These are phyloP conservation scores for Backusella liffmaniae DNA, from an alignment of 192 early-diverging fungal species.

Conservation along the genomic window DNA sequence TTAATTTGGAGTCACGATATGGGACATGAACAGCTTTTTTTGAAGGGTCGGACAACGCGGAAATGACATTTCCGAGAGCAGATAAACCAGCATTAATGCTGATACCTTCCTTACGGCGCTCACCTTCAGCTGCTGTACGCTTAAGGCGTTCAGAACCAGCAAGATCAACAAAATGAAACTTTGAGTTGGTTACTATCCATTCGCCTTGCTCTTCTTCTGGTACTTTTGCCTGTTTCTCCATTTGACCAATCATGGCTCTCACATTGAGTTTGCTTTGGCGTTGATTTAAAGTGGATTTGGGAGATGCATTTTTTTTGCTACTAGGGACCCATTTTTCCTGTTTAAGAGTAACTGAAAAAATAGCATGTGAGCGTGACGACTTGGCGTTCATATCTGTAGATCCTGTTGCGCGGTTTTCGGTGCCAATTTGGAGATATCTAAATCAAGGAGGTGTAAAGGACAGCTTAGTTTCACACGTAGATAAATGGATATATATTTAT, in stretches of 20 bases:
- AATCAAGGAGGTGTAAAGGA: background rate
- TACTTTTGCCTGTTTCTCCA: slow-evolving; percentile 26
- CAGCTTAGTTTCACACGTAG: background rate
- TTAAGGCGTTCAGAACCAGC: slow-evolving; percentile 96
- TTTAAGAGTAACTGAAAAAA: slow-evolving; percentile 86
- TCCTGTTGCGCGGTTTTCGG: slow-evolving; percentile 79
- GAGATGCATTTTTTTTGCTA: background rate
- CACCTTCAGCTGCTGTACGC: slow-evolving; percentile 88
- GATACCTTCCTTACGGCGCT: slow-evolving; percentile 93
- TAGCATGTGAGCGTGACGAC: slow-evolving; percentile 95
- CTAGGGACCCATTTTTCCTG: slow-evolving; percentile 64
- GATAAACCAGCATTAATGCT: slow-evolving; percentile 94
- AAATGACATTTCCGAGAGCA: slow-evolving; percentile 97
- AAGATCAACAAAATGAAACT: slow-evolving; percentile 99
- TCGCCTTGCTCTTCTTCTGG: slow-evolving; percentile 46
- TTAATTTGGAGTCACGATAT: slow-evolving; percentile 97
- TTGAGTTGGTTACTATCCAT: slow-evolving; percentile 66
- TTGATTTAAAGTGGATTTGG: background rate
- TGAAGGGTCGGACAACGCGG: slow-evolving; percentile 80
- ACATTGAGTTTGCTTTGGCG: slow-evolving; percentile 25
- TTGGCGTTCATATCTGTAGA: slow-evolving; percentile 97
- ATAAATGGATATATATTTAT: background rate
- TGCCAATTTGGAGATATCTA: slow-evolving; percentile 64
- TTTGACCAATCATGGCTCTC: slow-evolving; percentile 28
- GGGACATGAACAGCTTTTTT: slow-evolving; percentile 77